Conservation (phyloP, 177 flowering plant genomes). For the Vitis hybrid region DNA sequence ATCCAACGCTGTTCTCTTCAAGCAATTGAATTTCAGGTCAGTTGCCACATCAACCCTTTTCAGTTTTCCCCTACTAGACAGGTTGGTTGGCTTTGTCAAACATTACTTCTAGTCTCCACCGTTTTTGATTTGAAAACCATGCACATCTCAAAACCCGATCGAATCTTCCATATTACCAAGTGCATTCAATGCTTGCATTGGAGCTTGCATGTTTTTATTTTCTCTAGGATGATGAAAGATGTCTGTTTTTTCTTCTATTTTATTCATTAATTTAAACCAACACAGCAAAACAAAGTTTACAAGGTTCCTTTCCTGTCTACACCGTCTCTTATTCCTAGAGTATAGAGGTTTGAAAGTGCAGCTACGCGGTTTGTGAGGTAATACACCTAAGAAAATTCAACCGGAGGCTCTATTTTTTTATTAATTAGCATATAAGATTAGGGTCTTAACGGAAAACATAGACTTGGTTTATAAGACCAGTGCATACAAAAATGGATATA, state of each 20-base stretch:
- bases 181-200: constrained; percentile 72
- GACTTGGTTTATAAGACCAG: constrained; percentile 25
- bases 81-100: constrained; percentile 19
- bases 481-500: constrained; percentile 2
- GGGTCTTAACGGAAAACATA: constrained; percentile 8
- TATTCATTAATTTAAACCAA: constrained; percentile 21
- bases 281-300: constrained; percentile 24
- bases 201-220: constrained; percentile 51
- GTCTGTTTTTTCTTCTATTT: constrained; percentile 60
- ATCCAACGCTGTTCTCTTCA: constrained; percentile 15
- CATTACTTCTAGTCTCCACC: constrained; percentile 26
- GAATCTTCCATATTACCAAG: constrained; percentile 64
- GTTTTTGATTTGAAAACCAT: constrained; percentile 18
- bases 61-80: constrained; percentile 4
- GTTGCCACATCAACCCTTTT: not conserved
- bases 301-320: constrained; percentile 25
- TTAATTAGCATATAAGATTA: not conserved
- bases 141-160: constrained; percentile 38
- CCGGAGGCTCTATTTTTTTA: constrained; percentile 9
- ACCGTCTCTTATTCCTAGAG: constrained; percentile 7
- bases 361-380: constrained; percentile 34
- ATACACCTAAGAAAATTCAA: constrained; percentile 17
- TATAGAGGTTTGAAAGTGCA: constrained; percentile 8
- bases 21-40: constrained; percentile 20
- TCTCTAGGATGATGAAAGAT: constrained; percentile 55